phyloP scores from a whole-genome alignment of 73 alveolate genomes.

The Paramecium sexaurelia region DNA sequence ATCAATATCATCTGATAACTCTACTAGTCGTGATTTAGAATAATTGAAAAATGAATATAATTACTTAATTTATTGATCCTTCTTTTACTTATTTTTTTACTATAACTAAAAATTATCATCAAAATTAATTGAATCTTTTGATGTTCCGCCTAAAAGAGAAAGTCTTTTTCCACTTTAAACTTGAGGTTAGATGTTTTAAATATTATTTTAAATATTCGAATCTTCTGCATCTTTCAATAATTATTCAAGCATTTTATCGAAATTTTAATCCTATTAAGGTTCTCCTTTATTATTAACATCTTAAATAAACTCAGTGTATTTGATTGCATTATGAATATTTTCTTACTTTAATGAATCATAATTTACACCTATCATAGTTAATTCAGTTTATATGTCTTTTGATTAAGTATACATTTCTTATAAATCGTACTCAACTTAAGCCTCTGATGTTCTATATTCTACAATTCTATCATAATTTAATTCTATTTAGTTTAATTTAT shows the following conservation, averaged over 20 bases:
- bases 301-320: not conserved
- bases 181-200: not conserved
- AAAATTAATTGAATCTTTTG: not conserved
- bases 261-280: not conserved
- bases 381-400: not conserved
- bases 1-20: not conserved
- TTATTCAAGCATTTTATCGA: not conserved
- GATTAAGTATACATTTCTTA: not conserved
- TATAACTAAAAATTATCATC: not conserved
- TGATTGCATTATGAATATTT: not conserved
- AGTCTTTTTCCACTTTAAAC: not conserved
- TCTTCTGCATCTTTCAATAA: not conserved
- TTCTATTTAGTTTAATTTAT: not conserved
- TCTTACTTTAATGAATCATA: slow-evolving; percentile 10
- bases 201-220: not conserved
- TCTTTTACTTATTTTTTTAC: not conserved
- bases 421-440: not conserved
- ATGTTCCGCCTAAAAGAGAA: not conserved
- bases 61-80: not conserved
- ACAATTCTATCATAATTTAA: slow-evolving; percentile 36
- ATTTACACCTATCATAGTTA: not conserved
- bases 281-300: not conserved
- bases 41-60: not conserved
- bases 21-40: not conserved
- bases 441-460: not conserved